A percentile compares a stretch with the other conserved stretches of the same genome.
Evolutionary conservation across 2,329 filamentous ascomycete genomes (phyloP).

Genomic region (Trichoderma sp.): DNA sequence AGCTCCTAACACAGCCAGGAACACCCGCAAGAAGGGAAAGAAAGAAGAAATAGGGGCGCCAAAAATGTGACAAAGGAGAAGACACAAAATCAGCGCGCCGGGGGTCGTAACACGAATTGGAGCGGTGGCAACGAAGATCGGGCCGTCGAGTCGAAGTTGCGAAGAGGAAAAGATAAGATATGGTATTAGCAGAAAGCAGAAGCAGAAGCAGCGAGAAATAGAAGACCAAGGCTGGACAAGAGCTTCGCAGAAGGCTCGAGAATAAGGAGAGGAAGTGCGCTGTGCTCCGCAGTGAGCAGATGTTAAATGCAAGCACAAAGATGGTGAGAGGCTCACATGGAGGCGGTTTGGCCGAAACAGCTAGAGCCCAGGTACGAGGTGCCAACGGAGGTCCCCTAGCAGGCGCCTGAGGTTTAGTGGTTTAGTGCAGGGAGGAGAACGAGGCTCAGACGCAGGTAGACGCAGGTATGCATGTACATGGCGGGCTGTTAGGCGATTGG

Average conservation of each 20-base stretch:
- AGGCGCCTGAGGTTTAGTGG: neutral
- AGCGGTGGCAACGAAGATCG: neutral
- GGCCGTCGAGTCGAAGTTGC: neutral
- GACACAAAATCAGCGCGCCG: neutral
- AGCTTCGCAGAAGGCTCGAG: conserved; percentile 19
- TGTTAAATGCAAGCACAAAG: neutral
- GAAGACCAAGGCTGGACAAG: neutral
- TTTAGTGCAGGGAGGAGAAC: neutral
- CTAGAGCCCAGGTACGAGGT: neutral
- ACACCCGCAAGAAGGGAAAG: neutral
- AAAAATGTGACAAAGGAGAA: neutral
- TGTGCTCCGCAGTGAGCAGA: conserved; percentile 12
- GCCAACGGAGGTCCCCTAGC: neutral
- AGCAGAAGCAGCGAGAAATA: neutral
- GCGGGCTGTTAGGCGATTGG: conserved; percentile 1
- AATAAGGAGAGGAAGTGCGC: conserved; percentile 16
- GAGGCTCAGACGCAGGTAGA: neutral
- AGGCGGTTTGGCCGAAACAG: conserved; percentile 7
- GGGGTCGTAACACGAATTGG: neutral
- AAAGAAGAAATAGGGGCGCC: neutral
- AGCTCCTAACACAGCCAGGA: neutral
- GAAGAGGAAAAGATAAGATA: neutral
- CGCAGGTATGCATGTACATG: neutral
- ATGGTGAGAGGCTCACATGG: conserved; percentile 15
- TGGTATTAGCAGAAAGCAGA: neutral